Conservation (phyloP, 2,329 filamentous ascomycete species). For the Spiromastix sp. region DNA sequence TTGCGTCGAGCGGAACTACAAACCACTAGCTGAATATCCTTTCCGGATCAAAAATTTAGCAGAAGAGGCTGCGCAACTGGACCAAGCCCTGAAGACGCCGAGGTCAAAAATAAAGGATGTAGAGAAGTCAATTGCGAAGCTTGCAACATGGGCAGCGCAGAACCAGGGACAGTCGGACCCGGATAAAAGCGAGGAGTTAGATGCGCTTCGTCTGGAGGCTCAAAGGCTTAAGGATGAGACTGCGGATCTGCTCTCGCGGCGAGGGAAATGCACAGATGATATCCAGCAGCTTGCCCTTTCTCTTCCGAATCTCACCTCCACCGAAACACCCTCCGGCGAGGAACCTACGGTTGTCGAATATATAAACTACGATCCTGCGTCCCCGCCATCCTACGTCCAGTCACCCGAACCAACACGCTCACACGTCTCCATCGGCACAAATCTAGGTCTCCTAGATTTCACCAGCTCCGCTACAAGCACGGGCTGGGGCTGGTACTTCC, state of each 20-base stretch:
- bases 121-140: conserved; percentile 30
- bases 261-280: conserved; percentile 38
- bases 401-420: conserved; percentile 40
- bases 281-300: conserved; percentile 66
- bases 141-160: conserved; percentile 16
- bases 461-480: conserved; percentile 66
- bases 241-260: conserved; percentile 21
- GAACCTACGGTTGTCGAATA: conserved; percentile 59
- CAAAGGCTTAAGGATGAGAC: conserved; percentile 28
- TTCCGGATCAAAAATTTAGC: conserved; percentile 40
- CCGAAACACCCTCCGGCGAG: conserved; percentile 60
- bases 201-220: conserved; percentile 26
- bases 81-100: conserved; percentile 29
- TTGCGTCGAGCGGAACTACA: conserved; percentile 78
- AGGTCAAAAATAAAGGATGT: conserved; percentile 34
- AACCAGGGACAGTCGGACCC: neutral
- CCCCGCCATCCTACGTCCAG: conserved; percentile 23
- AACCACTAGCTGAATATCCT: conserved; percentile 40
- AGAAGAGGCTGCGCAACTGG: conserved; percentile 27
- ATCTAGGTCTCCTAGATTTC: conserved; percentile 89
- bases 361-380: conserved; percentile 61
- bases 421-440: conserved; percentile 75
- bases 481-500: conserved; percentile 97
- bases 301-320: conserved; percentile 77
- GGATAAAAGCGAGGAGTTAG: conserved; percentile 14